These are phyloP conservation scores for Blastobotrys terrestris DNA, from an alignment of 805 yeast genomes.

Conservation along the genomic window DNA sequence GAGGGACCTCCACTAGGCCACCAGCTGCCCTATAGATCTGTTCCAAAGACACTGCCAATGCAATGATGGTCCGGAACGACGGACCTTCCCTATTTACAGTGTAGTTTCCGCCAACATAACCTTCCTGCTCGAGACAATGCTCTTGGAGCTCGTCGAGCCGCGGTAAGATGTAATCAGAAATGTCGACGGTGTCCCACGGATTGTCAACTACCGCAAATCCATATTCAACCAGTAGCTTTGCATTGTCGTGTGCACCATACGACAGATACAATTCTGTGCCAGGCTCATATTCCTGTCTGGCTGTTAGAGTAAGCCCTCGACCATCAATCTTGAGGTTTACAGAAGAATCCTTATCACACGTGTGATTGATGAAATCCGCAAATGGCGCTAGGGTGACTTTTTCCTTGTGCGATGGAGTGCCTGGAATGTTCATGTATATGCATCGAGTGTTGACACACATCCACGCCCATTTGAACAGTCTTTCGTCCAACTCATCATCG, in stretches of 20 bases:
- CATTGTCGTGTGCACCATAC: constrained; percentile 88
- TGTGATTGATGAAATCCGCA: constrained; percentile 83
- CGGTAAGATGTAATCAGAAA: constrained; percentile 41
- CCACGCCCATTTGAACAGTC: constrained; percentile 63
- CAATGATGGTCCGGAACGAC: constrained; percentile 73
- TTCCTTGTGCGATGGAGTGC: constrained; percentile 33
- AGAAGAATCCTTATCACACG: constrained; percentile 28
- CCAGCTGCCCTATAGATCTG: not conserved
- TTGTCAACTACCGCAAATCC: constrained; percentile 64
- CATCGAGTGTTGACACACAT: constrained; percentile 88
- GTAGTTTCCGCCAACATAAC: constrained; percentile 64
- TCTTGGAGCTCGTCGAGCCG: constrained; percentile 35
- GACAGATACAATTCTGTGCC: constrained; percentile 62
- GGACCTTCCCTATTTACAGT: constrained; percentile 48
- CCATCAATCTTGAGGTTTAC: constrained; percentile 33
- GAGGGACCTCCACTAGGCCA: constrained; percentile 3
- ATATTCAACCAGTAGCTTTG: constrained; percentile 75
- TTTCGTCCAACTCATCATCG: not conserved
- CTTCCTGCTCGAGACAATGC: constrained; percentile 43
- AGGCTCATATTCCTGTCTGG: constrained; percentile 31
- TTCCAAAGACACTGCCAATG: constrained; percentile 43
- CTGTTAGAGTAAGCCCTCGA: constrained; percentile 49
- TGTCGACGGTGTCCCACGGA: constrained; percentile 65
- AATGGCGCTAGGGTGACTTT: constrained; percentile 88
- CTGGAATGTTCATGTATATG: constrained; percentile 56